Evolutionary conservation across 2,329 filamentous ascomycete species (phyloP).

Genomic region (Cladosporium colombiae): DNA sequence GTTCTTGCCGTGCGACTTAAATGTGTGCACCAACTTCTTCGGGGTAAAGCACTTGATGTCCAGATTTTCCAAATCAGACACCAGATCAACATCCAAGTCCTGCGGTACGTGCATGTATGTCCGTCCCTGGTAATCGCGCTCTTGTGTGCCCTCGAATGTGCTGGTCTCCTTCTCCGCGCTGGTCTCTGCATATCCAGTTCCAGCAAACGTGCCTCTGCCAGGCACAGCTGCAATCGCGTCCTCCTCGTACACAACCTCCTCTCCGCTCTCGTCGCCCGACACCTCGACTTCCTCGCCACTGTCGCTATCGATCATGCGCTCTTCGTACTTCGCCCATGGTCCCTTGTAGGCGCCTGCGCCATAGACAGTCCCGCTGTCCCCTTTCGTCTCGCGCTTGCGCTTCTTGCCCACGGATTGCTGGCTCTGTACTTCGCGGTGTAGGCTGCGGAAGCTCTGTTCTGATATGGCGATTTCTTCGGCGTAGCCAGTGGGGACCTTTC

Average conservation of each 20-base stretch:
- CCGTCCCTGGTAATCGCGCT: slow-evolving; percentile 90
- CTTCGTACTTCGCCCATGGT: slow-evolving; percentile 85
- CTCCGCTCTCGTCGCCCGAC: slow-evolving; percentile 71
- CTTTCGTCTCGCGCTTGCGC: slow-evolving; percentile 80
- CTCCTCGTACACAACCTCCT: slow-evolving; percentile 75
- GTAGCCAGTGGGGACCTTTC: slow-evolving; percentile 67
- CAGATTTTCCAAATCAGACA: slow-evolving; percentile 73
- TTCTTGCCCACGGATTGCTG: slow-evolving; percentile 60
- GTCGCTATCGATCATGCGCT: slow-evolving; percentile 70
- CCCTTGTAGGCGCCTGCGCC: slow-evolving; percentile 88
- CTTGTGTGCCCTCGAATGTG: slow-evolving; percentile 78
- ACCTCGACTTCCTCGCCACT: slow-evolving; percentile 72
- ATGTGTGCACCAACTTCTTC: slow-evolving; percentile 89
- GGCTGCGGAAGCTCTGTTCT: slow-evolving; percentile 84
- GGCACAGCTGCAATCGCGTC: slow-evolving; percentile 66
- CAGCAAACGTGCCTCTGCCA: slow-evolving; percentile 50
- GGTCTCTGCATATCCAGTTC: slow-evolving; percentile 53
- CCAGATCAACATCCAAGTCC: slow-evolving; percentile 80
- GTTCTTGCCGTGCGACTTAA: slow-evolving; percentile 67
- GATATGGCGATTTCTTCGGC: slow-evolving; percentile 88
- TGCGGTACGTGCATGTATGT: slow-evolving; percentile 98
- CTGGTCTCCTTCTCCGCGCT: slow-evolving; percentile 67
- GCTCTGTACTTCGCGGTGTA: slow-evolving; percentile 76
- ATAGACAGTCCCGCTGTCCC: slow-evolving; percentile 79
- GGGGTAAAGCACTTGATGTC: slow-evolving; percentile 66